phyloP scores from a whole-genome alignment of 106 monocot genomes.

The Agapanthus africanus region DNA sequence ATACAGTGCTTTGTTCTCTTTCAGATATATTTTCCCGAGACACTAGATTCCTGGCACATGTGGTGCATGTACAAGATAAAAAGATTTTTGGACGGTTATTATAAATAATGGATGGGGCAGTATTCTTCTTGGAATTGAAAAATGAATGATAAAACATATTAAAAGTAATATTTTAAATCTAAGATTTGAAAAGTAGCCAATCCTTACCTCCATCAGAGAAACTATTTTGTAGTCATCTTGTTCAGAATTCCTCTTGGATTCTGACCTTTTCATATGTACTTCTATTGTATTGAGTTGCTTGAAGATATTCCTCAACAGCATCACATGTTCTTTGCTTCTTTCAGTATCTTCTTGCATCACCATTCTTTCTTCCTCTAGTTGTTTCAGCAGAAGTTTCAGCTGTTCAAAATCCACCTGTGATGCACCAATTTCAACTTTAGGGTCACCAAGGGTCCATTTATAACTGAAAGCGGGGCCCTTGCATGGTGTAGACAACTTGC shows the following conservation, averaged over 20 bases:
- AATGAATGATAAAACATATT: background rate
- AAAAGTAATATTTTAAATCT: background rate
- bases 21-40: background rate
- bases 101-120: too few relatives aligned
- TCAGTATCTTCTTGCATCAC: conserved; percentile 21
- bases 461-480: conserved; percentile 4
- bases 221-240: conserved; percentile 19
- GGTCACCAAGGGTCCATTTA: background rate
- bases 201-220: conserved; percentile 71
- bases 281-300: conserved; percentile 44
- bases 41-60: background rate
- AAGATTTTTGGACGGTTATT: background rate
- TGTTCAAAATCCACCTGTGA: conserved; percentile 28
- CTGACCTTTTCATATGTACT: conserved; percentile 15
- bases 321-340: conserved; percentile 33
- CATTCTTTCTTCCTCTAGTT: conserved; percentile 31
- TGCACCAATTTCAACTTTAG: background rate
- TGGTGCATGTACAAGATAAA: background rate
- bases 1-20: background rate
- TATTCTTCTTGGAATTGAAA: background rate
- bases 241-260: conserved; percentile 8
- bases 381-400: conserved; percentile 23
- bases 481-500: conserved; percentile 9
- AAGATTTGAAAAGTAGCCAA: too few relatives aligned
- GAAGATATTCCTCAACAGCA: conserved; percentile 37